Conservation (phyloP, 2,329 filamentous ascomycete genomes). For the Penicillium digitatum region DNA sequence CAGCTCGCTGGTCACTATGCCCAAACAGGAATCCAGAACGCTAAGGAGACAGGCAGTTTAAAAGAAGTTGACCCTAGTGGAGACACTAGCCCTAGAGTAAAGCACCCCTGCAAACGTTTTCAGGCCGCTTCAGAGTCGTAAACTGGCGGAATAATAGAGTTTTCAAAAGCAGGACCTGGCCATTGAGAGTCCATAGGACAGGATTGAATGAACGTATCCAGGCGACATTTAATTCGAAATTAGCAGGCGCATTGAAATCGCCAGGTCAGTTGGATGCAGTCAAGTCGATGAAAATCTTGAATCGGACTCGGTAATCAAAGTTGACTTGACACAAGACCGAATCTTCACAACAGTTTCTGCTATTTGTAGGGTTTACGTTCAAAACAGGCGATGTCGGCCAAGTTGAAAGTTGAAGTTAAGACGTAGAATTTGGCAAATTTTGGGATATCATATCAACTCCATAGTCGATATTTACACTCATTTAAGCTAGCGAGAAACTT, state of each 20-base stretch:
- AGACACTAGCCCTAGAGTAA: neutral
- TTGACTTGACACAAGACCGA: neutral
- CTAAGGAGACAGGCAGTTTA: neutral
- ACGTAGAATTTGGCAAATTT: neutral
- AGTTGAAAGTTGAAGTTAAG: neutral
- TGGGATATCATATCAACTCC: neutral
- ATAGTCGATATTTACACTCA: neutral
- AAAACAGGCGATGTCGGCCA: neutral
- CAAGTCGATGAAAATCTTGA: neutral
- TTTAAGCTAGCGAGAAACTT: neutral
- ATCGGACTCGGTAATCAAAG: neutral
- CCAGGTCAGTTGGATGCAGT: neutral
- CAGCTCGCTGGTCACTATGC: neutral
- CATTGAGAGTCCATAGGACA: neutral
- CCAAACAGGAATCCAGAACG: neutral
- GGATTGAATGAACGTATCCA: neutral
- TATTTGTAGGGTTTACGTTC: neutral
- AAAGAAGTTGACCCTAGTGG: neutral
- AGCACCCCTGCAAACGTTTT: neutral
- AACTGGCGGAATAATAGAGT: neutral
- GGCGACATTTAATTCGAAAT: neutral
- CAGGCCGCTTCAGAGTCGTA: neutral
- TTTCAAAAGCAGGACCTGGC: neutral
- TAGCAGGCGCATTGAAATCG: neutral
- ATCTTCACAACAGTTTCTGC: neutral